phyloP scores from a whole-genome alignment of 2,329 filamentous ascomycete species.

The Colletotrichum caudatum region DNA sequence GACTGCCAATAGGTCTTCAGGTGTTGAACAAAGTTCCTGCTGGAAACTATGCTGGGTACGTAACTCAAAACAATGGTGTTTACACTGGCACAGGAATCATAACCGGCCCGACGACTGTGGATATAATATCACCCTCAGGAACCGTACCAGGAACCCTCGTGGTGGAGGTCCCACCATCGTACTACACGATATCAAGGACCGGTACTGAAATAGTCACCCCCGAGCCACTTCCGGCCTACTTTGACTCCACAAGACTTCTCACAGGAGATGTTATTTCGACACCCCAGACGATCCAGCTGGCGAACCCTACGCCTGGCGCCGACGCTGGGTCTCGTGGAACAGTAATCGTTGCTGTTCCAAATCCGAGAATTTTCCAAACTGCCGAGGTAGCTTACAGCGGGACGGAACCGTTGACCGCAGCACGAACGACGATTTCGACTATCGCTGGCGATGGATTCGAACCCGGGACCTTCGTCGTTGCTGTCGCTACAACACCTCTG shows the following conservation, averaged over 20 bases:
- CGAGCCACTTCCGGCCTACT: not conserved
- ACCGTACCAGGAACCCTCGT: constrained; percentile 12
- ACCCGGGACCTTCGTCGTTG: constrained; percentile 21
- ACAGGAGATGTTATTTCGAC: constrained; percentile 20
- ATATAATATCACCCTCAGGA: not conserved
- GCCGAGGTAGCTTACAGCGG: constrained; percentile 28
- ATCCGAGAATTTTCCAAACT: constrained; percentile 29
- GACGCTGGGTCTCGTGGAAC: constrained; percentile 20
- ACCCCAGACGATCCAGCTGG: constrained; percentile 32
- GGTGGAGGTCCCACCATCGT: constrained; percentile 28
- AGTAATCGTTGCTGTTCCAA: constrained; percentile 28
- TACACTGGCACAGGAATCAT: constrained; percentile 28
- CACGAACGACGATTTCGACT: constrained; percentile 35
- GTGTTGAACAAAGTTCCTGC: not conserved
- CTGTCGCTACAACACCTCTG: constrained; percentile 2
- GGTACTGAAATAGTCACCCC: constrained; percentile 1
- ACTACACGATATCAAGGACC: constrained; percentile 25
- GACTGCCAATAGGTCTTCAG: not conserved
- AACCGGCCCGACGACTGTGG: constrained; percentile 23
- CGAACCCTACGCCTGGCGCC: constrained; percentile 15
- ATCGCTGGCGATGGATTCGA: constrained; percentile 16
- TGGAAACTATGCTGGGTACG: constrained; percentile 24
- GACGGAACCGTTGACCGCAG: not conserved
- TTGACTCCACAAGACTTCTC: constrained; percentile 25
- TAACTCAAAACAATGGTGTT: constrained; percentile 18